These are phyloP conservation scores for Uromyces viciae-fabae DNA, from an alignment of 1,284 basidiomycete species.

Conservation along the genomic window DNA sequence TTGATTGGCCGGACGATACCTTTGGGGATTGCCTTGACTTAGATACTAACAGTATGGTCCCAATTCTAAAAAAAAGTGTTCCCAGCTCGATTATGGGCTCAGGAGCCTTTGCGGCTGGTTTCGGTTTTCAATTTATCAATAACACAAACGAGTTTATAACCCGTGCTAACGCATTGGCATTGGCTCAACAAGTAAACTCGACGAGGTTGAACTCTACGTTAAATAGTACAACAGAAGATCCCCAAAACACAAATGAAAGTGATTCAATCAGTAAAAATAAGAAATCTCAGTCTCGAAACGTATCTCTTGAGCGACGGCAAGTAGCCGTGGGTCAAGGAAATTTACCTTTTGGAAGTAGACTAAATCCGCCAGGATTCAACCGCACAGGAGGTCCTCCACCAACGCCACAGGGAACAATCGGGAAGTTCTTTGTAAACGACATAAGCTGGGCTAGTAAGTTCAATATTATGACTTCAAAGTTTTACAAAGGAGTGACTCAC, in stretches of 20 bases:
- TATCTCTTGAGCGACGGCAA: not conserved
- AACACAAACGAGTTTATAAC: constrained; percentile 5
- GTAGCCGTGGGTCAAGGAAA: not conserved
- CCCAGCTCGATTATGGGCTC: constrained; percentile 30
- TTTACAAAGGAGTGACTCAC: too few species aligned
- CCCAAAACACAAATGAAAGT: too few species aligned
- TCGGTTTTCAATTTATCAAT: constrained; percentile 36
- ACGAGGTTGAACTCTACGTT: not conserved
- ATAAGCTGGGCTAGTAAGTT: constrained; percentile 26
- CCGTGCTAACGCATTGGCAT: not conserved
- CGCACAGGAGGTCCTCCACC: constrained; percentile 7
- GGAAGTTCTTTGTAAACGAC: constrained; percentile 33
- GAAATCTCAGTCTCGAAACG: not conserved
- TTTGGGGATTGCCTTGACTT: constrained; percentile 24
- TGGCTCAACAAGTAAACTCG: not conserved
- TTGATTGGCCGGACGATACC: constrained; percentile 23
- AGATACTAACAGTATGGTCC: constrained; percentile 5
- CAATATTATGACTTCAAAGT: too few species aligned
- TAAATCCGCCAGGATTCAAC: not conserved
- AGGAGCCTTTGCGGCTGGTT: constrained; percentile 14
- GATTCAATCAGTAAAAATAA: too few species aligned
- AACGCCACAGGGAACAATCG: constrained; percentile 9
- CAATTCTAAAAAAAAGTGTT: constrained; percentile 24
- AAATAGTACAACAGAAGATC: too few species aligned
- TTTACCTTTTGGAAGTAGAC: not conserved